phyloP scores from a whole-genome alignment of 1,284 basidiomycete genomes.

The Sanghuangporus weigelae region DNA sequence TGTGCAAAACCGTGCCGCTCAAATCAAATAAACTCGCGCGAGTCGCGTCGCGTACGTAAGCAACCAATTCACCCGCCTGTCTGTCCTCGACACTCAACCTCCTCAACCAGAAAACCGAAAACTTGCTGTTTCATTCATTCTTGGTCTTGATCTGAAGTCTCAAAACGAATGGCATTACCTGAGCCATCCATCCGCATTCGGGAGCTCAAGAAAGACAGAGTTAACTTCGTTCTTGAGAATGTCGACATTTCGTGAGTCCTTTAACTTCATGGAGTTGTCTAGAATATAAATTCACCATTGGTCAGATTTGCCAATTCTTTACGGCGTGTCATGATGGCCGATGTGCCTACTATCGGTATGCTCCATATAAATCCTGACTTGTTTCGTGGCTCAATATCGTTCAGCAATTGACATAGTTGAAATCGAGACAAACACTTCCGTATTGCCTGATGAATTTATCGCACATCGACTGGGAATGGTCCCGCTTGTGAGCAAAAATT shows the following conservation, averaged over 20 bases:
- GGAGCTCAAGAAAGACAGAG: conserved; percentile 72
- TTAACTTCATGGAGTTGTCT: neutral
- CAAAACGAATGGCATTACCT: conserved; percentile 5
- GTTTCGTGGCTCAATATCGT: neutral
- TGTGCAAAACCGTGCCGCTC: neutral
- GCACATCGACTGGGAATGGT: conserved; percentile 95
- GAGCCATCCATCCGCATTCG: conserved; percentile 74
- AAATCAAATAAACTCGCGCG: neutral
- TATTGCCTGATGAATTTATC: conserved; percentile 96
- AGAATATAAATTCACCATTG: neutral
- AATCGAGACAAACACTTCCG: conserved; percentile 87
- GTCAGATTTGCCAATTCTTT: conserved; percentile 85
- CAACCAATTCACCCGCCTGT: neutral
- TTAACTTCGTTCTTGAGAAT: conserved; percentile 89
- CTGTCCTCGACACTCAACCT: conserved; percentile 41
- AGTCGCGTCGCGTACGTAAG: conserved; percentile 1
- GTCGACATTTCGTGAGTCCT: conserved; percentile 79
- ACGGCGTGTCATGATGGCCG: conserved; percentile 89
- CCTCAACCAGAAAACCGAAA: conserved; percentile 32
- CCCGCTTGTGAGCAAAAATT: conserved; percentile 81
- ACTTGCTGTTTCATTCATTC: neutral
- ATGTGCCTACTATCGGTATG: conserved; percentile 88
- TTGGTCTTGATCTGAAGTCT: conserved; percentile 27
- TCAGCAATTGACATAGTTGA: conserved; percentile 96
- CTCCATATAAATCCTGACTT: conserved; percentile 16